A percentile compares a stretch with the other conserved stretches of the same genome.
These are phyloP conservation scores for Biscutella laevigata DNA, from an alignment of 441 rosid genomes.

Conservation along the genomic window DNA sequence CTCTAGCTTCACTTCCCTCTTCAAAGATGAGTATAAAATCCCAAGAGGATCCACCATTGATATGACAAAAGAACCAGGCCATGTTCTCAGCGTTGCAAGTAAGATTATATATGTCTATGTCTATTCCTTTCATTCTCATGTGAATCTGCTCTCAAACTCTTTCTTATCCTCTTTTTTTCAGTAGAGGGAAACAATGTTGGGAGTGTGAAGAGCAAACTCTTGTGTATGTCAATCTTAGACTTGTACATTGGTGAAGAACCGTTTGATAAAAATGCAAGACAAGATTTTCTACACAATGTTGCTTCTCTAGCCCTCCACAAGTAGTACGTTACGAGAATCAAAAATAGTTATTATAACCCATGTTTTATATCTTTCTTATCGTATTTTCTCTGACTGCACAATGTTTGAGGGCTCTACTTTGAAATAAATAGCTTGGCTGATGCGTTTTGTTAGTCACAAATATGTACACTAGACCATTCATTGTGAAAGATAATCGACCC, in stretches of 20 bases:
- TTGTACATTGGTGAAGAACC: constrained; percentile 78
- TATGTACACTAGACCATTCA: constrained; percentile 14
- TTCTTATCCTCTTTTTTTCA: constrained; percentile 1
- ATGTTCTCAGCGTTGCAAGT: constrained; percentile 65
- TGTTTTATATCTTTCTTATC: background rate
- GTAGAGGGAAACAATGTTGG: constrained; percentile 80
- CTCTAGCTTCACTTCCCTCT: constrained; percentile 71
- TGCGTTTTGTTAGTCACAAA: constrained; percentile 7
- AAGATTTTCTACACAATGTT: constrained; percentile 49
- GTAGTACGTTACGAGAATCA: constrained; percentile 11
- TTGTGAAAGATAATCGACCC: background rate
- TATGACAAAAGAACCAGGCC: constrained; percentile 59
- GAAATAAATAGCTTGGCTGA: background rate
- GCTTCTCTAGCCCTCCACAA: constrained; percentile 39
- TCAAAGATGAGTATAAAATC: constrained; percentile 83
- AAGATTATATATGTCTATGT: constrained; percentile 30
- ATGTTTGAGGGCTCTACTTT: constrained; percentile 10
- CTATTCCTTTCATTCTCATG: too few relatives aligned
- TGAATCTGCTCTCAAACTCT: too few relatives aligned
- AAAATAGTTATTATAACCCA: background rate
- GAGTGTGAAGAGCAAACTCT: constrained; percentile 65
- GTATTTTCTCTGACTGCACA: background rate
- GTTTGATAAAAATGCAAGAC: constrained; percentile 62
- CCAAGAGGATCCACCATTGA: constrained; percentile 70
- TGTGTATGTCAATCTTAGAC: constrained; percentile 68